Evolutionary conservation across 169 alveolate species (phyloP).

Genomic region (Neospora caninum): DNA sequence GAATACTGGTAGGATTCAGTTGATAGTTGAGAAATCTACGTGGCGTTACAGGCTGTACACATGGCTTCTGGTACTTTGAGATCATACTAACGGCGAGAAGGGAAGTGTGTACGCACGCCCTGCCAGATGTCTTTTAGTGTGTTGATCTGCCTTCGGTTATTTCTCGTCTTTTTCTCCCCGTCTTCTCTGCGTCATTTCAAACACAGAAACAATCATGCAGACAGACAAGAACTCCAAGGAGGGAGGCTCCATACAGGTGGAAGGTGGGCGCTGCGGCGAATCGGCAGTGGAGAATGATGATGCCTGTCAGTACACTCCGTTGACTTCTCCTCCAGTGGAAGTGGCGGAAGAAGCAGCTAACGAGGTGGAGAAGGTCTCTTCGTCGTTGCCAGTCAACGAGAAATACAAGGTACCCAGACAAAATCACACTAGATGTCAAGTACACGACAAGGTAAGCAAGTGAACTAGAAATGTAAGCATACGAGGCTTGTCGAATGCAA

Average conservation of each 20-base stretch:
- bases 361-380: constrained; percentile 5
- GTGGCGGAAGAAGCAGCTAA: background rate
- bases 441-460: constrained; percentile 46
- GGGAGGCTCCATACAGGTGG: background rate
- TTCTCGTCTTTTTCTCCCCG: no score
- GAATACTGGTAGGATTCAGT: no score
- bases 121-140: no score
- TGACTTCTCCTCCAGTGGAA: constrained; percentile 17
- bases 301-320: background rate
- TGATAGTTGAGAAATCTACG: no score
- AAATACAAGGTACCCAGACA: constrained; percentile 59
- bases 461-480: background rate
- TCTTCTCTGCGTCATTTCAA: no score
- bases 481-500: background rate
- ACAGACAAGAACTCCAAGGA: background rate
- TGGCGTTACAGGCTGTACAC: no score
- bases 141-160: no score
- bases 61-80: no score
- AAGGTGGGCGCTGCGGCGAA: background rate
- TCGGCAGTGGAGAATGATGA: background rate
- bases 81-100: no score
- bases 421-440: constrained; percentile 63
- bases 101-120: no score
- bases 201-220: no score
- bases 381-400: constrained; percentile 62